A percentile compares a stretch with the other conserved stretches of the same genome.
phyloP scores from a whole-genome alignment of 2,329 filamentous ascomycete species.

The Ilyonectria robusta region DNA sequence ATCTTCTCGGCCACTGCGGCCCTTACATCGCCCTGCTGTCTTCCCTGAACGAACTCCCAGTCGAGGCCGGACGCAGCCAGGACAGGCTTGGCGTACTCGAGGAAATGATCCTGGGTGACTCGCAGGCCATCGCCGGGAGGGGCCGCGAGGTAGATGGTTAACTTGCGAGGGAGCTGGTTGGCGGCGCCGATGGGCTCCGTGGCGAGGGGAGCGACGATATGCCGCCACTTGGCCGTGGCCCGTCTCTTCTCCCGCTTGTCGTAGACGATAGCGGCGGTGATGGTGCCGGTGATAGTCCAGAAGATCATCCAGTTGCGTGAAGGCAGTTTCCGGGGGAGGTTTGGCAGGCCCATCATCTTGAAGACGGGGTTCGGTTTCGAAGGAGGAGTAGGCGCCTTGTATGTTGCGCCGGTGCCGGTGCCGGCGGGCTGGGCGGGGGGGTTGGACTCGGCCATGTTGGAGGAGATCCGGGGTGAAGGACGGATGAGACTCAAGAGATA shows the following conservation, averaged over 20 bases:
- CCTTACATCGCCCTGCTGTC: slow-evolving; percentile 92
- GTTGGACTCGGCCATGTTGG: slow-evolving; percentile 45
- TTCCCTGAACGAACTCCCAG: slow-evolving; percentile 95
- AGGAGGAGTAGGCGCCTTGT: slow-evolving; percentile 57
- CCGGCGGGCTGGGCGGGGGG: slow-evolving; percentile 46
- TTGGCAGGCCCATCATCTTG: slow-evolving; percentile 87
- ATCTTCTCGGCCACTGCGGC: slow-evolving; percentile 90
- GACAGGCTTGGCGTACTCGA: slow-evolving; percentile 95
- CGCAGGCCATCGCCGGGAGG: slow-evolving; percentile 90
- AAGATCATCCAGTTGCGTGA: slow-evolving; percentile 99
- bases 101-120: slow-evolving; percentile 92
- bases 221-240: slow-evolving; percentile 88
- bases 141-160: slow-evolving; percentile 88
- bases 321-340: slow-evolving; percentile 85
- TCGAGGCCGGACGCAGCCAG: slow-evolving; percentile 91
- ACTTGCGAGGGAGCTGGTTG: slow-evolving; percentile 82
- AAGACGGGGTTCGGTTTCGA: slow-evolving; percentile 77
- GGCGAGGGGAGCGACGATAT: slow-evolving; percentile 86
- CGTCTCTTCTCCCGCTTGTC: slow-evolving; percentile 92
- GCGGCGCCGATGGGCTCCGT: slow-evolving; percentile 78
- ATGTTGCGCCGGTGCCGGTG: slow-evolving; percentile 41
- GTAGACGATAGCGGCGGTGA: slow-evolving; percentile 87
- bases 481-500: slow-evolving; percentile 4
- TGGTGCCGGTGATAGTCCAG: slow-evolving; percentile 81
- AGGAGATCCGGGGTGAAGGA: not conserved